phyloP scores from a whole-genome alignment of 1,284 basidiomycete genomes.

The Wallemia mellicola region DNA sequence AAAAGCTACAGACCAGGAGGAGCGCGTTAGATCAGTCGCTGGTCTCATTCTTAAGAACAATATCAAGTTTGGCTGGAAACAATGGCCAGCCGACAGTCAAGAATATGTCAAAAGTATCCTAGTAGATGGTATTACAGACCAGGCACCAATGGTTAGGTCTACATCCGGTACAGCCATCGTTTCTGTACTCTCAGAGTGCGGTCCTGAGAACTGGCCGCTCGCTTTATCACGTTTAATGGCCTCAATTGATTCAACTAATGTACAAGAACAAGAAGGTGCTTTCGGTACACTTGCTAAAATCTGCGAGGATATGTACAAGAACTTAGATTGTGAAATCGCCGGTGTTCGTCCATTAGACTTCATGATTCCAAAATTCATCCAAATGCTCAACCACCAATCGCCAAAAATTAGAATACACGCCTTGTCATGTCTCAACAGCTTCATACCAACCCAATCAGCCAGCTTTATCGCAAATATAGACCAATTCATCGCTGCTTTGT shows the following conservation, averaged over 20 bases:
- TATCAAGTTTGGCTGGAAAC: conserved; percentile 12
- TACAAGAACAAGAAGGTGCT: conserved; percentile 60
- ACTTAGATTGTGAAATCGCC: conserved; percentile 72
- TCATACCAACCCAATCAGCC: conserved; percentile 52
- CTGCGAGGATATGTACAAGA: conserved; percentile 84
- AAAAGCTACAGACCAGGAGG: conserved; percentile 47
- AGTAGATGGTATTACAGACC: conserved; percentile 47
- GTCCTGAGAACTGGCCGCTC: conserved; percentile 65
- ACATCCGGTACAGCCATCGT: conserved; percentile 75
- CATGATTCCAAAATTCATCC: conserved; percentile 82
- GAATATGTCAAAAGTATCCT: conserved; percentile 56
- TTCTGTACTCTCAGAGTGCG: conserved; percentile 41
- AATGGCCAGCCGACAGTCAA: conserved; percentile 30
- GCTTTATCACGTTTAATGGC: conserved; percentile 53
- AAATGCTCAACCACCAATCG: conserved; percentile 49
- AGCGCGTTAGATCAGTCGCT: conserved; percentile 73
- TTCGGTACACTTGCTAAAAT: conserved; percentile 86
- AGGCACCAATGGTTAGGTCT: conserved; percentile 55
- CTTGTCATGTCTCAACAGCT: conserved; percentile 75
- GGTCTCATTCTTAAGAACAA: conserved; percentile 95
- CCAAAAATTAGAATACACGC: conserved; percentile 77
- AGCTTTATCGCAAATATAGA: conserved; percentile 75
- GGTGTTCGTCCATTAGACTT: conserved; percentile 64
- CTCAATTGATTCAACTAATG: conserved; percentile 38
- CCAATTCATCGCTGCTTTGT: conserved; percentile 65